Evolutionary conservation across 768 basidiomycete genomes (phyloP).

Genomic region (Mycena sanguinolenta): DNA sequence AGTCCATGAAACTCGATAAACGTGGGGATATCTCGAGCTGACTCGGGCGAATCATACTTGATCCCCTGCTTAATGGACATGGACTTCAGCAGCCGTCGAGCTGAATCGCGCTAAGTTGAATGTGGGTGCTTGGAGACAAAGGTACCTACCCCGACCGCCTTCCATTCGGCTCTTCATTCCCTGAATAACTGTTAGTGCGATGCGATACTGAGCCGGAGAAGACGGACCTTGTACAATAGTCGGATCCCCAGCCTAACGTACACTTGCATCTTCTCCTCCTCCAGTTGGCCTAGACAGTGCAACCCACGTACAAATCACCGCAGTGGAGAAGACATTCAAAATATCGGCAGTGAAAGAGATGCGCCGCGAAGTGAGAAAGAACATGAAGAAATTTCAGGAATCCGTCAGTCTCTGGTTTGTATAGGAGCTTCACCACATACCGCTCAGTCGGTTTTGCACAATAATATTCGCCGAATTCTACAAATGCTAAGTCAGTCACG

Average conservation of each 20-base stretch:
- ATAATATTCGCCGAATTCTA: constrained; percentile 98
- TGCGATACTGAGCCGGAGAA: background rate
- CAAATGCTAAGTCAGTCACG: constrained; percentile 69
- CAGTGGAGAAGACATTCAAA: too few relatives aligned
- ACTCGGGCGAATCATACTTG: constrained; percentile 92
- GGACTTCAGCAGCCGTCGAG: constrained; percentile 87
- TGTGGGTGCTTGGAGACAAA: background rate
- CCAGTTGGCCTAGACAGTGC: constrained; percentile 67
- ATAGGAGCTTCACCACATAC: too few relatives aligned
- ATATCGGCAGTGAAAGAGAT: too few relatives aligned
- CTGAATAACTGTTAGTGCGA: constrained; percentile 46
- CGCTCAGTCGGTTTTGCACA: constrained; percentile 93
- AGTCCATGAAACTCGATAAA: constrained; percentile 95
- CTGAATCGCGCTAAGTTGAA: constrained; percentile 50
- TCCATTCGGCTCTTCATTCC: constrained; percentile 92
- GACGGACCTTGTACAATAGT: constrained; percentile 82
- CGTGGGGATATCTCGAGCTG: constrained; percentile 83
- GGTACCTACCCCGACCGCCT: constrained; percentile 78
- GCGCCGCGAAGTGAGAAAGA: too few relatives aligned
- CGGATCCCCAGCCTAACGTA: constrained; percentile 95
- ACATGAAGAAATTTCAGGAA: too few relatives aligned
- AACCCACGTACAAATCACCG: too few relatives aligned
- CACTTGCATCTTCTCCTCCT: constrained; percentile 98
- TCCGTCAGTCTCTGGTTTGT: too few relatives aligned
- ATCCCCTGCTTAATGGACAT: constrained; percentile 93